These are phyloP conservation scores for Cyclotella cryptica DNA, from an alignment of 108 stramenopile genomes.

Conservation along the genomic window DNA sequence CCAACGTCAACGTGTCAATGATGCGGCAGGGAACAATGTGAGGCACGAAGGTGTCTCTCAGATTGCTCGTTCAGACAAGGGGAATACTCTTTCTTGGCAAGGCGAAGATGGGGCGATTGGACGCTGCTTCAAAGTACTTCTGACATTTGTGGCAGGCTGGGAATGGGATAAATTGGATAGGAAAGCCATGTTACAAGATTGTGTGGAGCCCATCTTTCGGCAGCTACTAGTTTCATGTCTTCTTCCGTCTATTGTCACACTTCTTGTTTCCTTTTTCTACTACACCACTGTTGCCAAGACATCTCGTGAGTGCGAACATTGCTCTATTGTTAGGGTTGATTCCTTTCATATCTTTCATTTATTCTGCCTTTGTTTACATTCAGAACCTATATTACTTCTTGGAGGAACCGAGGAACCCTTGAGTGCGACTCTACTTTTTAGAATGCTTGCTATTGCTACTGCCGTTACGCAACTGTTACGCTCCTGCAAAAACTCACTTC, in stretches of 20 bases:
- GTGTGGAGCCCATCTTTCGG: slow-evolving; percentile 59
- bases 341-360: too few species aligned
- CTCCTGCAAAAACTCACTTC: slow-evolving; percentile 30
- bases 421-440: slow-evolving; percentile 44
- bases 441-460: slow-evolving; percentile 43
- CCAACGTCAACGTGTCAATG: slow-evolving; percentile 12
- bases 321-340: too few species aligned
- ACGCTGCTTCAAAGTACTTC: slow-evolving; percentile 58
- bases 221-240: slow-evolving; percentile 55
- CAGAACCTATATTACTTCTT: neutral
- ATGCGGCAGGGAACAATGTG: slow-evolving; percentile 15
- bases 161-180: slow-evolving; percentile 84
- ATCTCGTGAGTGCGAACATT: slow-evolving; percentile 8
- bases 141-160: slow-evolving; percentile 52
- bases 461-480: slow-evolving; percentile 53
- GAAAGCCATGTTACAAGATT: slow-evolving; percentile 61
- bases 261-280: slow-evolving; percentile 25
- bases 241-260: slow-evolving; percentile 36
- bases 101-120: slow-evolving; percentile 70
- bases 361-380: too few species aligned
- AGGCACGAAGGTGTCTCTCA: slow-evolving; percentile 3
- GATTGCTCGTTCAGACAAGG: neutral
- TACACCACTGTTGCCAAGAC: slow-evolving; percentile 15
- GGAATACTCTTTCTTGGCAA: slow-evolving; percentile 56
- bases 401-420: slow-evolving; percentile 8